Evolutionary conservation across 768 basidiomycete species (phyloP), one percentile per base, ranked within the genome.

Genomic region (Russula abietina): DNA sequence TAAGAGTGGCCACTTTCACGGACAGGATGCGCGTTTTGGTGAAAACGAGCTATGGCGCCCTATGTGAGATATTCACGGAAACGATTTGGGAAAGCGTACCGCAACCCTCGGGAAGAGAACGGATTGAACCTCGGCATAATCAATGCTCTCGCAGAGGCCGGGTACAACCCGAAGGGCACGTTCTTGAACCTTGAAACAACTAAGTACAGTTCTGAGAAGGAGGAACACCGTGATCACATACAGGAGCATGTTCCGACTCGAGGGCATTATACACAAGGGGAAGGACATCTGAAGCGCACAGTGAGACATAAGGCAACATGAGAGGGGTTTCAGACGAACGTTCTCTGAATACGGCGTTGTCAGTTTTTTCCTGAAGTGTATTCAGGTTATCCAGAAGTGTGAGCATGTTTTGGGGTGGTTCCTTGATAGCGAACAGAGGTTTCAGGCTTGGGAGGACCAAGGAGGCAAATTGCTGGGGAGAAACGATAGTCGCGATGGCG

Each of bases 381-480:
- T 82, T 77, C 9, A 99, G 79, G 69, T 96, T 96, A 69, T 98
- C 94, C 50, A 99, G 74, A 28, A 99, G 75, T 0, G 93, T 94
- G 55, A 98, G 74, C 91, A 98, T 96, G 67, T 95, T 97, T 74
- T 98, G 95, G 0, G 96, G 95, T 19, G 97, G 96, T 69, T 99
- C 97, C 72, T 90, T 93, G 70, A 98, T 77, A 0, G 78, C 79
- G 66, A 99, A 99, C 19, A 99, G 75, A 0, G 95, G 96, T 70
- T 89, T 93, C 39, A 98, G 79, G 69, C 86, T 89, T 1, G 93
- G 93, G 4, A 98, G 77, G 3, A 98, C 94, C 58, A 82, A 77
- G 19, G 79, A 77, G 0, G 88, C 87, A 70, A 99, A 99, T 70
- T 95, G 93, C 16, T 80, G 70, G 5, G 91, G 81, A 7, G 89